A percentile compares a stretch with the other conserved stretches of the same genome.
Conservation (phyloP, 331 rosid species). For the Cydonia oblonga region DNA sequence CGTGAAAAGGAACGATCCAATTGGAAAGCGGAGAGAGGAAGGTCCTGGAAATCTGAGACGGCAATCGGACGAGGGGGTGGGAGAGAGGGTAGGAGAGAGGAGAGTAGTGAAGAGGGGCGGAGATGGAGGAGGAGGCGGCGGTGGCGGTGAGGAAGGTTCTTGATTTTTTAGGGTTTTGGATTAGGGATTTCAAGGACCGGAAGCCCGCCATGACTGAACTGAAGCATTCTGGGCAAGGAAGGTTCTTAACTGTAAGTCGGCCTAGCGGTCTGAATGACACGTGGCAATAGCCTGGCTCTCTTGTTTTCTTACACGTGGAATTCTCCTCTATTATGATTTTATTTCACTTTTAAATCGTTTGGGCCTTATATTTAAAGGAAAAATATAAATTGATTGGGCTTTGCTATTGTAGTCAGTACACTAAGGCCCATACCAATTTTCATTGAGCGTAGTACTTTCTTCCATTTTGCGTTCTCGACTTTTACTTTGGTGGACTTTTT, state of each 20-base stretch:
- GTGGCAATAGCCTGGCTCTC: not conserved
- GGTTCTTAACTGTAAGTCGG: no score
- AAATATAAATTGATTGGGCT: no score
- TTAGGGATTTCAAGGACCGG: constrained; percentile 32
- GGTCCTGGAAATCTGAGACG: constrained; percentile 15
- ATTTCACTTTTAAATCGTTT: no score
- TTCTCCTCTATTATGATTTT: no score
- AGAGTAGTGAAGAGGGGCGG: constrained; percentile 15
- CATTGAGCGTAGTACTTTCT: no score
- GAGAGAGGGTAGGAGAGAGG: constrained; percentile 11
- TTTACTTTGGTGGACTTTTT: no score
- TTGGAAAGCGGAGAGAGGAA: constrained; percentile 38
- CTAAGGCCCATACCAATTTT: no score
- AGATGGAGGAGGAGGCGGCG: constrained; percentile 21
- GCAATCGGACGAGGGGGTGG: constrained; percentile 24
- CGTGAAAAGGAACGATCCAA: constrained; percentile 38
- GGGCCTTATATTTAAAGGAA: no score
- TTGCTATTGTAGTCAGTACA: no score
- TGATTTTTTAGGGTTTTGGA: constrained; percentile 14
- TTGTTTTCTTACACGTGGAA: not conserved
- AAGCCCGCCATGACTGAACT: constrained; percentile 41
- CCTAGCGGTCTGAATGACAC: not conserved
- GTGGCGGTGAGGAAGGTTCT: constrained; percentile 48
- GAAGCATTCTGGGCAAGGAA: not conserved
- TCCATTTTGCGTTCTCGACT: no score